Percentiles rank a stretch among this genome's conserved stretches.
phyloP scores from a whole-genome alignment of 129 eudicot species.

The Calendula officinalis region DNA sequence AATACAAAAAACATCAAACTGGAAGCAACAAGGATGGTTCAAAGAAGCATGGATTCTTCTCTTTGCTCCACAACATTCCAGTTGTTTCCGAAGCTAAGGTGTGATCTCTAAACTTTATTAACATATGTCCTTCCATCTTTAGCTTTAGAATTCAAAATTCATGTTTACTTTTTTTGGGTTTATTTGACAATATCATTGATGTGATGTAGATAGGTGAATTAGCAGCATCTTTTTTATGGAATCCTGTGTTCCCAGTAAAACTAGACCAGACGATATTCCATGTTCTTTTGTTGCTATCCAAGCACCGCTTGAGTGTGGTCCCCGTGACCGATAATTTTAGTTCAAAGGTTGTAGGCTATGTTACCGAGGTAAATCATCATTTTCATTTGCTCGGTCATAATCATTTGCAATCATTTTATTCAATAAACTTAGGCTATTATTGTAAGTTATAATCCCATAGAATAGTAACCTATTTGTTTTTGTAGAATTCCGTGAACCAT shows the following conservation, averaged over 20 bases:
- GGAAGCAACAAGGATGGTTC: conserved; percentile 24
- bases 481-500: conserved; percentile 37
- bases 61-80: conserved; percentile 38
- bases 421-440: not conserved
- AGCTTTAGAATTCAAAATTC: not conserved
- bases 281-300: conserved; percentile 43
- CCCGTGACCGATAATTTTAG: conserved; percentile 34
- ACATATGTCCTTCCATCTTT: not conserved
- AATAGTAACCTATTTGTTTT: conserved; percentile 4
- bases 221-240: conserved; percentile 51
- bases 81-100: conserved; percentile 45
- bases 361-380: conserved; percentile 35
- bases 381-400: not conserved
- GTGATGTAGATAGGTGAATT: conserved; percentile 50
- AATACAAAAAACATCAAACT: conserved; percentile 30
- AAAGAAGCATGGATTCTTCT: conserved; percentile 38
- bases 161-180: not conserved
- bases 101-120: conserved; percentile 13
- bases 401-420: not conserved
- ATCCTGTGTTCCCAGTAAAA: conserved; percentile 49
- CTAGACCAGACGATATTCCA: conserved; percentile 44
- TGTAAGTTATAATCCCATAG: too few relatives aligned
- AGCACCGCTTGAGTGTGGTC: conserved; percentile 38
- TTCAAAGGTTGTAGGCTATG: conserved; percentile 40
- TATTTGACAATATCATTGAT: conserved; percentile 9